Percentiles rank a stretch among this genome's conserved stretches.
Evolutionary conservation across 371 early-diverging fungal genomes (phyloP).

Genomic region (Capillidium rhysosporum): DNA sequence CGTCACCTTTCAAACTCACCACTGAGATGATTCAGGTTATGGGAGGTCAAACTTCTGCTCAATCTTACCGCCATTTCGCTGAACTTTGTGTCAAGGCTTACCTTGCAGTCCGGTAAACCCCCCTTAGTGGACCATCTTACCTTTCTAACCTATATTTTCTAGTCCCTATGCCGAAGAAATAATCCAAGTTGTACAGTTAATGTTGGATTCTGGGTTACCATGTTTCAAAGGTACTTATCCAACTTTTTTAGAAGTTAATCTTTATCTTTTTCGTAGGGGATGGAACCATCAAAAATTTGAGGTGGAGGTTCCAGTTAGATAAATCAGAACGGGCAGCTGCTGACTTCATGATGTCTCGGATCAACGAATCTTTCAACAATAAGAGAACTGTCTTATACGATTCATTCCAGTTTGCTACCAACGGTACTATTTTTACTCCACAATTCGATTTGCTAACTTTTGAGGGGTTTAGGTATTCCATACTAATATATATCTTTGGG

Average conservation of each 20-base stretch:
- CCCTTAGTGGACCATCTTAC: not conserved
- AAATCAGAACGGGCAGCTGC: slow-evolving; percentile 81
- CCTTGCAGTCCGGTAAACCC: slow-evolving; percentile 40
- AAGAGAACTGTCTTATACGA: slow-evolving; percentile 67
- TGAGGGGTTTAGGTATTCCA: not conserved
- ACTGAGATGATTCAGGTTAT: slow-evolving; percentile 95
- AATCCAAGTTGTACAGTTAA: slow-evolving; percentile 70
- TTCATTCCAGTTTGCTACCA: slow-evolving; percentile 74
- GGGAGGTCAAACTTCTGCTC: slow-evolving; percentile 71
- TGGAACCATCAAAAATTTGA: slow-evolving; percentile 63
- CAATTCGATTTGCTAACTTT: not conserved
- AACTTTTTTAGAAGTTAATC: slow-evolving; percentile 1
- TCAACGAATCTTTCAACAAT: slow-evolving; percentile 82
- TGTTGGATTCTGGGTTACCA: slow-evolving; percentile 92
- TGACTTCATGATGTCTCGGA: slow-evolving; percentile 79
- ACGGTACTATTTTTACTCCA: slow-evolving; percentile 28
- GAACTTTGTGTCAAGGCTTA: slow-evolving; percentile 86
- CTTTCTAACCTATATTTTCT: not conserved
- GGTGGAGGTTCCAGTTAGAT: slow-evolving; percentile 80
- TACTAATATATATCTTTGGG: not conserved
- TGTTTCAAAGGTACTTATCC: slow-evolving; percentile 73
- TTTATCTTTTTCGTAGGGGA: slow-evolving; percentile 18
- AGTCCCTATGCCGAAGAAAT: slow-evolving; percentile 90
- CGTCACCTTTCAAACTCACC: slow-evolving; percentile 97
- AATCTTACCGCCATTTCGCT: slow-evolving; percentile 67